phyloP scores from a whole-genome alignment of 2,329 filamentous ascomycete species.

The Microdochium trichocladiopsis region DNA sequence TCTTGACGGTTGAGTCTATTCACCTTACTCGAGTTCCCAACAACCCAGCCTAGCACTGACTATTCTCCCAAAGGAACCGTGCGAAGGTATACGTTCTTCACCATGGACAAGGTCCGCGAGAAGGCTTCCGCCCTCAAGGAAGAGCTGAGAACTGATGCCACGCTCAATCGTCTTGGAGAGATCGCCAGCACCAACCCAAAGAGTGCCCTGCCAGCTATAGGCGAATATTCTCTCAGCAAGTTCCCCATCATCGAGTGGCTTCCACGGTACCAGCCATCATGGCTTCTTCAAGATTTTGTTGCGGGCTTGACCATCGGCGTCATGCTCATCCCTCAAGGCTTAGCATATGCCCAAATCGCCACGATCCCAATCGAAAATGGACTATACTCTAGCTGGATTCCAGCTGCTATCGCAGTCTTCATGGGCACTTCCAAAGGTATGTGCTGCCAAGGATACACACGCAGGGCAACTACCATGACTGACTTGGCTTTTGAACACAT shows the following conservation, averaged over 20 bases:
- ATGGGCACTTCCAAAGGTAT: slow-evolving; percentile 56
- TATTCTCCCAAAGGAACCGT: no score
- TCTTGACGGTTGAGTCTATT: no score
- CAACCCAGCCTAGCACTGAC: no score
- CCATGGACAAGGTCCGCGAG: slow-evolving; percentile 2
- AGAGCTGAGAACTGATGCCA: slow-evolving; percentile 28
- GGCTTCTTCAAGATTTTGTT: slow-evolving; percentile 54
- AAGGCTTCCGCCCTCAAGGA: slow-evolving; percentile 14
- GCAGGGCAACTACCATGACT: slow-evolving; percentile 5
- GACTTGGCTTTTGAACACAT: background rate
- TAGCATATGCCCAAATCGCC: slow-evolving; percentile 57
- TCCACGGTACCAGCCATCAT: slow-evolving; percentile 52
- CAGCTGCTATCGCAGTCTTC: slow-evolving; percentile 48
- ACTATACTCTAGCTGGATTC: slow-evolving; percentile 53
- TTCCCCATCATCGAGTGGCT: slow-evolving; percentile 57
- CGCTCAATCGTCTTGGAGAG: slow-evolving; percentile 22
- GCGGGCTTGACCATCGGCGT: slow-evolving; percentile 54
- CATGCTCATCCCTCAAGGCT: slow-evolving; percentile 53
- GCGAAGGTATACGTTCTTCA: background rate
- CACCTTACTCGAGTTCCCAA: no score
- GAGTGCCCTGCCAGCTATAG: slow-evolving; percentile 42
- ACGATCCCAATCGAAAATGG: slow-evolving; percentile 55
- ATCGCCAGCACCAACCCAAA: slow-evolving; percentile 19
- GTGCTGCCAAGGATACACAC: background rate
- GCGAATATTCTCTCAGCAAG: slow-evolving; percentile 52